Evolutionary conservation across 2,329 filamentous ascomycete genomes (phyloP).

Genomic region (Chrysoporthe austroafricana): DNA sequence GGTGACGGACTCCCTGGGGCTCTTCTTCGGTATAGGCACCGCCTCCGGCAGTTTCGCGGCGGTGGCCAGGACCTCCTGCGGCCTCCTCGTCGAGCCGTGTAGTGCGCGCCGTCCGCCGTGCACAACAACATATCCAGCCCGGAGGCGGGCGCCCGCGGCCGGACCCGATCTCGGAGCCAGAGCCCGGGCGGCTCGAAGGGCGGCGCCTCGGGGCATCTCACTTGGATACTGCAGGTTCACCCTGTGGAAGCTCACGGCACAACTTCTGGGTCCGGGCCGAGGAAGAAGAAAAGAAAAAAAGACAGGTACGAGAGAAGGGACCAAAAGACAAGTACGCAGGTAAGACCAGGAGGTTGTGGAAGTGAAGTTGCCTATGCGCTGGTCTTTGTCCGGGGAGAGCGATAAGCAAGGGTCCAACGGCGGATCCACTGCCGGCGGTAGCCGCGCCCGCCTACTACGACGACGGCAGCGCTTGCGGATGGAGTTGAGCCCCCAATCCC

Average conservation of each 20-base stretch:
- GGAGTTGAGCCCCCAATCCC: not conserved
- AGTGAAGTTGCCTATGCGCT: not conserved
- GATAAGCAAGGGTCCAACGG: slow-evolving; percentile 20
- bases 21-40: slow-evolving; percentile 29
- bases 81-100: slow-evolving; percentile 21
- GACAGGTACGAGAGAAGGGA: not conserved
- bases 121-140: too few relatives aligned
- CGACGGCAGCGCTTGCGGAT: not conserved
- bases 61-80: slow-evolving; percentile 27
- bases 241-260: not conserved
- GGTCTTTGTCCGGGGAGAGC: not conserved
- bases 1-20: slow-evolving; percentile 46
- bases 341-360: not conserved
- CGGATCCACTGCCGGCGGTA: slow-evolving; percentile 25
- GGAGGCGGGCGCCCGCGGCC: not conserved
- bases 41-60: slow-evolving; percentile 33
- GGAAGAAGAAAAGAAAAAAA: not conserved
- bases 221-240: not conserved
- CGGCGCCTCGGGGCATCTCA: slow-evolving; percentile 22
- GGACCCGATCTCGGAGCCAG: slow-evolving; percentile 26
- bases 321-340: not conserved
- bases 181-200: slow-evolving; percentile 21
- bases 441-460: slow-evolving; percentile 6
- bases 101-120: slow-evolving; percentile 13
- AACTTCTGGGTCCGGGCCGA: too few relatives aligned